Conservation (phyloP, 2,329 filamentous ascomycete species). For the Cordyceps cicadae region DNA sequence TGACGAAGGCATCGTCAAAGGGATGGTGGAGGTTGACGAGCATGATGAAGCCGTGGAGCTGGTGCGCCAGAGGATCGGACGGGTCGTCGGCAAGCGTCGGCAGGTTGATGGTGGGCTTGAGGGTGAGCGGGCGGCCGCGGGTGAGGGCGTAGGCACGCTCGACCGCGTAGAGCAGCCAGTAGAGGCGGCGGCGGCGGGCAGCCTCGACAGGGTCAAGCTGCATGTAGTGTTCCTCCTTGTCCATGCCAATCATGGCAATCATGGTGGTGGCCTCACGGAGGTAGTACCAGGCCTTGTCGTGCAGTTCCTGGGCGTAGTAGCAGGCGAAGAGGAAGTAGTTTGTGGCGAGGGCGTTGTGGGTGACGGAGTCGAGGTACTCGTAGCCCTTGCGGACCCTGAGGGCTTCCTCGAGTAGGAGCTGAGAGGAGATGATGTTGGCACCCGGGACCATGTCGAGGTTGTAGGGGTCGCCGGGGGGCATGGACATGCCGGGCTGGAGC, state of each 20-base stretch:
- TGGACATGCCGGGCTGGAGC: conserved; percentile 59
- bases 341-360: conserved; percentile 54
- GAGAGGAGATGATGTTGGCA: conserved; percentile 54
- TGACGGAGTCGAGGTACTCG: conserved; percentile 50
- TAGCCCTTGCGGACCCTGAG: conserved; percentile 55
- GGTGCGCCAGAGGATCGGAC: conserved; percentile 43
- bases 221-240: conserved; percentile 54
- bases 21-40: conserved; percentile 56
- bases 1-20: conserved; percentile 57
- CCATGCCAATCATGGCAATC: conserved; percentile 51
- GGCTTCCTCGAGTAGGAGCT: conserved; percentile 59
- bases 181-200: conserved; percentile 56
- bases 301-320: conserved; percentile 61
- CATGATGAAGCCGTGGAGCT: conserved; percentile 49
- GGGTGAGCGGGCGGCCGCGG: conserved; percentile 58
- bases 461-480: conserved; percentile 49
- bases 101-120: conserved; percentile 61
- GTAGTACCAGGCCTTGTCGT: conserved; percentile 72
- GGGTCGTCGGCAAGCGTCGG: conserved; percentile 55
- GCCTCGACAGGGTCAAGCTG: conserved; percentile 52
- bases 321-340: conserved; percentile 73
- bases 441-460: conserved; percentile 49
- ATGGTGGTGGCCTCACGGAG: conserved; percentile 69
- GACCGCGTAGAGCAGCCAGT: conserved; percentile 64
- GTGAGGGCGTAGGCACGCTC: conserved; percentile 66